Evolutionary conservation across 306 rosid genomes (phyloP).

Genomic region (Quercus bicolor): DNA sequence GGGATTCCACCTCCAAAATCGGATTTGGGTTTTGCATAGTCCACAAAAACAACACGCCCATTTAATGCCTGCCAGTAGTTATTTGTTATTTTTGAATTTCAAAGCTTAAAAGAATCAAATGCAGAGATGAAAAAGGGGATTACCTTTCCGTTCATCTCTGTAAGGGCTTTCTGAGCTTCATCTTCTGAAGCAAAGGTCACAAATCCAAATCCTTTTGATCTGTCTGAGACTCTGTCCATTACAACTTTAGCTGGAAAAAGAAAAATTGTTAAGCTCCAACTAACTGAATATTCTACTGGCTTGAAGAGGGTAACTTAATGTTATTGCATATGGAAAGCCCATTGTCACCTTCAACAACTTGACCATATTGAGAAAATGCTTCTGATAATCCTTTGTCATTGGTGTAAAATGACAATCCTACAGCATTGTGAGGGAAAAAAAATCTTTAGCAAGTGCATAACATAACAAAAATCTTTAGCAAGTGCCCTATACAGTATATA

Average conservation of each 20-base stretch:
- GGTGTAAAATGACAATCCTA: conserved; percentile 73
- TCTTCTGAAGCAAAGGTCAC: conserved; percentile 81
- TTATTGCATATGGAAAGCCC: conserved; percentile 7
- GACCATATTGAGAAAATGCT: conserved; percentile 71
- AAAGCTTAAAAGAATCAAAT: not conserved
- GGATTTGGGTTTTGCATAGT: conserved; percentile 65
- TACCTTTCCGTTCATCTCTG: conserved; percentile 86
- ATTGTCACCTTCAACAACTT: conserved; percentile 77
- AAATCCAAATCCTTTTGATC: conserved; percentile 90
- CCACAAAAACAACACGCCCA: conserved; percentile 82
- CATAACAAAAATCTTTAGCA: no score
- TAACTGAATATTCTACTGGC: not conserved
- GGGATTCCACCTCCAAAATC: conserved; percentile 41
- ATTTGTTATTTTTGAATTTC: conserved; percentile 14
- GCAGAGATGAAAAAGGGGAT: not conserved
- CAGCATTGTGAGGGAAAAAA: conserved; percentile 6
- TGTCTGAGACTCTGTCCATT: conserved; percentile 62
- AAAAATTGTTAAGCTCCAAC: conserved; percentile 18
- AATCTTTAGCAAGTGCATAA: no score
- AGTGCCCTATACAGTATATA: not conserved
- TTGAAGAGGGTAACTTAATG: not conserved
- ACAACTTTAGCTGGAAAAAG: conserved; percentile 67
- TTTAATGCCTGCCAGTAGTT: conserved; percentile 54
- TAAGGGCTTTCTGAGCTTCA: conserved; percentile 71
- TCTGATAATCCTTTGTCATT: conserved; percentile 70